Evolutionary conservation across 2,329 filamentous ascomycete genomes (phyloP).

Genomic region (Aspergillus quadricinctus): DNA sequence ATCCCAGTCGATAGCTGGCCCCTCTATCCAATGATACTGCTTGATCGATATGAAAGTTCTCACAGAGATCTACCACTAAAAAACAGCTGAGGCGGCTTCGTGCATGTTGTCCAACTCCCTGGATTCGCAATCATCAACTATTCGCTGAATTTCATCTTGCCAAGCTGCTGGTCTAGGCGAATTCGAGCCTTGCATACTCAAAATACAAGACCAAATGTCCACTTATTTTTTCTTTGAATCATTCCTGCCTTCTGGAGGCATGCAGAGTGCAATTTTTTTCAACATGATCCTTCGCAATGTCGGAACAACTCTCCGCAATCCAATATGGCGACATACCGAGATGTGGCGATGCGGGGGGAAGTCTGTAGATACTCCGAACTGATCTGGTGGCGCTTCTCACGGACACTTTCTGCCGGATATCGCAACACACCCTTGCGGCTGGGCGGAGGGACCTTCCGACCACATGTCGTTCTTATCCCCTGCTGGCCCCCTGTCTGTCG

Average conservation of each 20-base stretch:
- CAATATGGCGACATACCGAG: too few relatives aligned
- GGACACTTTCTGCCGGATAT: background rate
- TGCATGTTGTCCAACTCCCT: conserved; percentile 17
- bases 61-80: conserved; percentile 19
- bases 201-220: background rate
- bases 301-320: too few relatives aligned
- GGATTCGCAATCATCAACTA: conserved; percentile 2
- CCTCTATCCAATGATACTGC: background rate
- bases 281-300: too few relatives aligned
- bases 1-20: background rate
- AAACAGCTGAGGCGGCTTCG: conserved; percentile 14
- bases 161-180: background rate
- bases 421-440: background rate
- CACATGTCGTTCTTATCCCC: conserved; percentile 14
- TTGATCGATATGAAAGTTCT: conserved; percentile 8
- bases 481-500: background rate
- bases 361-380: too few relatives aligned
- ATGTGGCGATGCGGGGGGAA: too few relatives aligned
- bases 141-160: background rate
- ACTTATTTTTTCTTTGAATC: background rate
- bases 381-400: background rate
- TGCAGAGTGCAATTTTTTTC: too few relatives aligned
- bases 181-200: background rate
- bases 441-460: conserved; percentile 5
- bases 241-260: background rate